Evolutionary conservation across 768 basidiomycete genomes (phyloP).

Genomic region (Amanita molliuscula): DNA sequence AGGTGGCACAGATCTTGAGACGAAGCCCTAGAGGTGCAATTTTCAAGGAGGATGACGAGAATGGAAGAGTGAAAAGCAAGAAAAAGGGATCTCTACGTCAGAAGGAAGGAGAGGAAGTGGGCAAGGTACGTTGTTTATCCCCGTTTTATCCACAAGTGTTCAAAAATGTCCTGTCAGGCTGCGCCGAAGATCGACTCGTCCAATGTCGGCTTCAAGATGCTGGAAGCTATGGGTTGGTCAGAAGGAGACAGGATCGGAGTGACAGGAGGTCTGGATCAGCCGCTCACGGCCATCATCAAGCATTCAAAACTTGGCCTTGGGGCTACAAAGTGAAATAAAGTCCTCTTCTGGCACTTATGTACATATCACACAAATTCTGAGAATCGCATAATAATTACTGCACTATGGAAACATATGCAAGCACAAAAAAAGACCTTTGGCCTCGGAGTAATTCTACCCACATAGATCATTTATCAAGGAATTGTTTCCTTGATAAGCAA

Average conservation of each 20-base stretch:
- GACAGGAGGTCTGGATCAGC: constrained; percentile 57
- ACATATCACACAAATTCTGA: neutral
- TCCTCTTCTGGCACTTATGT: too few species aligned
- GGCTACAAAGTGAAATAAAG: constrained; percentile 26
- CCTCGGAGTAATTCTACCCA: too few species aligned
- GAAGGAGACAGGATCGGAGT: constrained; percentile 73
- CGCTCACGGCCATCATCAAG: constrained; percentile 80
- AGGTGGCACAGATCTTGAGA: constrained; percentile 36
- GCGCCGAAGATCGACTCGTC: constrained; percentile 72
- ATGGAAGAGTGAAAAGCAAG: constrained; percentile 13
- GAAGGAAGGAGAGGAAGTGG: constrained; percentile 79
- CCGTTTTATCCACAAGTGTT: constrained; percentile 1
- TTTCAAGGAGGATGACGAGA: constrained; percentile 17
- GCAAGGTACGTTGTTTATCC: constrained; percentile 39
- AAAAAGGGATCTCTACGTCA: constrained; percentile 35
- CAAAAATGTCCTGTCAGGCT: constrained; percentile 28
- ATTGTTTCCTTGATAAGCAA: neutral
- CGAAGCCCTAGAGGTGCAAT: constrained; percentile 25
- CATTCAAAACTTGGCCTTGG: constrained; percentile 79
- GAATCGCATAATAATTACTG: neutral
- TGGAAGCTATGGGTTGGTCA: constrained; percentile 87
- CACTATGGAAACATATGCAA: neutral
- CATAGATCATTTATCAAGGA: neutral
- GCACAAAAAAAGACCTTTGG: neutral
- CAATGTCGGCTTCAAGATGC: constrained; percentile 83